Evolutionary conservation across 75 land plant genomes (phyloP), one percentile per base, ranked within the genome.

Genomic region (Pinus taeda): DNA sequence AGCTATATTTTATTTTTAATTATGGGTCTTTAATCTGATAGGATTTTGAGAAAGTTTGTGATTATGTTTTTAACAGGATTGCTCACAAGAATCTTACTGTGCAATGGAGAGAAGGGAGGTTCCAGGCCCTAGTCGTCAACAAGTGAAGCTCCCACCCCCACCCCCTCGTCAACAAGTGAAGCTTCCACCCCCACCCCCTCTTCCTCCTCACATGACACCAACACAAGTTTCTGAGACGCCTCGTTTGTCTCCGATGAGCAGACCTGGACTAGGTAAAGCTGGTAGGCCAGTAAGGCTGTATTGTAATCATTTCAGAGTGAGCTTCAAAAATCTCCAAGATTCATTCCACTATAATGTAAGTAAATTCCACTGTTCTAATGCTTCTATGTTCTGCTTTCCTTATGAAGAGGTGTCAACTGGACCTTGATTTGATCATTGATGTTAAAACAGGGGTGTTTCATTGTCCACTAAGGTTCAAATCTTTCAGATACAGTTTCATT

Each of bases 321-420:
- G 75, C 6, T 71, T 89, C n/a, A 57, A 57, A 4, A 84, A 80
- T 55, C 74, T 60, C 11, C 84, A 85, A 24, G 96, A 86, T 26
- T 88, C 87, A 60, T 89, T 57, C 24, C 98, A 95, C 33, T 95
- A 95, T 80, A 87, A 88, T 86, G 98, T 95, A 85, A 58, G 90
- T 64, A 30, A 53, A n/a, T 8, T 26, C 29, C 66, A 22, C 21
- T 62, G 12, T 75, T 20, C 33, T 13, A 66, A 7, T 45, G 49
- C 67, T 8, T 79, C 63, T 13, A 53, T 74, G 24, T 72, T 60
- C 24, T 29, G 37, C 45, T 3, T 29, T 76, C 9, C 3, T 3
- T 74, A 26, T 9, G 13, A 67, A 11, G 15, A 26, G 8, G 17
- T 49, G 62, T 15, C 36, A 29, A 45, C 29, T 18, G n/a, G 15